Percentiles rank a stretch among this genome's conserved stretches.
Evolutionary conservation across 257 asterid genomes (phyloP).

Genomic region (Eustoma russellianum): DNA sequence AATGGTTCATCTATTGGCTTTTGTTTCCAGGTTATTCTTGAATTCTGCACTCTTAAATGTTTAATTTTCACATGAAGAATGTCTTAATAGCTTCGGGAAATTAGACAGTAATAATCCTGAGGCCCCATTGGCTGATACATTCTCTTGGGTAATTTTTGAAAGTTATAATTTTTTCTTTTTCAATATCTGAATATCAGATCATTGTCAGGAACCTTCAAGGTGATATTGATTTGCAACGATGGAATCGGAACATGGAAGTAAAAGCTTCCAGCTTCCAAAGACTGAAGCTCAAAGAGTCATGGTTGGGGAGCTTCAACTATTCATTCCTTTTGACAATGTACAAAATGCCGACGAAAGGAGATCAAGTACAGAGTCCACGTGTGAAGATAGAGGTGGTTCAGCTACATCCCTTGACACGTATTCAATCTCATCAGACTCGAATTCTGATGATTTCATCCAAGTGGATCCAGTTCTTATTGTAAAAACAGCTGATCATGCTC

Average conservation of each 20-base stretch:
- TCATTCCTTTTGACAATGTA: not conserved
- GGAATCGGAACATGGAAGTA: constrained; percentile 26
- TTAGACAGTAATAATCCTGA: no score
- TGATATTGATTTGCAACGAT: constrained; percentile 20
- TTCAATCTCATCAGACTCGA: constrained; percentile 28
- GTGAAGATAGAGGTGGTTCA: constrained; percentile 13
- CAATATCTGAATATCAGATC: no score
- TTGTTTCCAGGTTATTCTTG: no score
- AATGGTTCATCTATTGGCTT: no score
- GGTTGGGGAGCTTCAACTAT: constrained; percentile 14
- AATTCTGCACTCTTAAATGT: no score
- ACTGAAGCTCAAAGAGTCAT: constrained; percentile 9
- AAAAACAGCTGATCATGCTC: no score
- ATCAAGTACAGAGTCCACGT: constrained; percentile 13
- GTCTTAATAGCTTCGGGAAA: no score
- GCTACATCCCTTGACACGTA: constrained; percentile 26
- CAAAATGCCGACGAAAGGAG: not conserved
- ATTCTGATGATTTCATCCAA: constrained; percentile 20
- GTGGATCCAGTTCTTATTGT: constrained; percentile 15
- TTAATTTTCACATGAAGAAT: no score
- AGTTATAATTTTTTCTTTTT: no score
- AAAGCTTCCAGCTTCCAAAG: constrained; percentile 13
- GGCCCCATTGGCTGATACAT: no score
- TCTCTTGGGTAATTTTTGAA: no score
- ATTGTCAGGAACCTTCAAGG: no score